Base-by-base conservation (phyloP, 768 basidiomycete species). In the Tubosaeta sp. region DNA sequence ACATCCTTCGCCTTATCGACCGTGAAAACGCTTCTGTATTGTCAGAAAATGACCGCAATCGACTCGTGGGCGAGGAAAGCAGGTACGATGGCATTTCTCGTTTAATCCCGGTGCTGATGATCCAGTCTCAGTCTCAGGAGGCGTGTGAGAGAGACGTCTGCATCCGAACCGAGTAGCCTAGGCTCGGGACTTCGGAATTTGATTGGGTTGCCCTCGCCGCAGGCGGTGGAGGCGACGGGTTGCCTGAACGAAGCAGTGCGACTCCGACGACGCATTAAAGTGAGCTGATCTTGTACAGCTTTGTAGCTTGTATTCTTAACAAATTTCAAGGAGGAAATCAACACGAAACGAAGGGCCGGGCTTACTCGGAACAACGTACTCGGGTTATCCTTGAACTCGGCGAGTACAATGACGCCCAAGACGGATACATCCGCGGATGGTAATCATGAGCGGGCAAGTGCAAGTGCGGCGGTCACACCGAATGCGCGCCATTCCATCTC, bases 241-340 rank as follows among this genome's bases (percentile, higher is more conserved):
- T 51, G 41, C 30, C 49, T 51, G 21, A 5, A 39, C 21, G 46
- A 48, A 4, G 48, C 59, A 1, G 10, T 52, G 18, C 39, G 3
- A 14, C 51, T 61, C 19, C 49, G 0, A 21, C 38, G 39, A 22
- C 42, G 48, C 14, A 21, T 55, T 11, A 59, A 29, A 3, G 59
- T 50, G 13, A 39, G 45, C 22, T 9, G 12, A 27, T 41, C 12
- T 1, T 40, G 14, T 12, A 11, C 8, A 12, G 5, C n/a, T 12
- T 6, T 29, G 10, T n/a, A n/a, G 12, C 21, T 27, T 13, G 12
- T 40, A 2, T 16, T 25, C 22, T 39, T 34, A n/a, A 47, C 12
- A 6, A 13, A 3, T 16, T 36, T 29, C 16, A 22, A 60, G 59
- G 38, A 41, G 7, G 24, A 48, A 19, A 46, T 62, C 2, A 16